These are phyloP conservation scores for Colletotrichum sp. DNA, from an alignment of 2,329 filamentous ascomycete species.

Conservation along the genomic window DNA sequence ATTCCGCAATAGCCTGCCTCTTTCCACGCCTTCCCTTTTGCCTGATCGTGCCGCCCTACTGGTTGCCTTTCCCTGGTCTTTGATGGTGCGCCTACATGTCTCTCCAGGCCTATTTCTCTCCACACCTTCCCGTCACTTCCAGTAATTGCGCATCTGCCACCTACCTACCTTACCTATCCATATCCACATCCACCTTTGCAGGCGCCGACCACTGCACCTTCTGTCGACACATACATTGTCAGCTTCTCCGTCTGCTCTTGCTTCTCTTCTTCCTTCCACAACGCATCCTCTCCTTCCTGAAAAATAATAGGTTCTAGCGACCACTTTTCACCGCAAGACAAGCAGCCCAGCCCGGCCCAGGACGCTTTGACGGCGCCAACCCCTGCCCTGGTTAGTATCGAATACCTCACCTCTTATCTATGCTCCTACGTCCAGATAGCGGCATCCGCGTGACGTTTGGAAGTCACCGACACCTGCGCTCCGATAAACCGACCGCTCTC, in stretches of 20 bases:
- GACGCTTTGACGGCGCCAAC: slow-evolving; percentile 14
- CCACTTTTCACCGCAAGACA: background rate
- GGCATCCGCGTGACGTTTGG: slow-evolving; percentile 12
- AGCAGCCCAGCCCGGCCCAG: background rate
- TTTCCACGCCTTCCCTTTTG: background rate
- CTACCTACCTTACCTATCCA: background rate
- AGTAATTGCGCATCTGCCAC: background rate
- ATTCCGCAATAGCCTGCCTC: background rate
- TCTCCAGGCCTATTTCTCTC: background rate
- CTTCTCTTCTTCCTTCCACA: background rate
- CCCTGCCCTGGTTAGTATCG: slow-evolving; percentile 10
- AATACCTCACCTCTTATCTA: slow-evolving; percentile 16
- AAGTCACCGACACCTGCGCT: slow-evolving; percentile 10
- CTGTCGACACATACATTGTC: background rate
- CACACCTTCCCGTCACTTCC: background rate
- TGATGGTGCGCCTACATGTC: background rate
- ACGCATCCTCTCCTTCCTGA: background rate
- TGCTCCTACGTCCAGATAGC: slow-evolving; percentile 10
- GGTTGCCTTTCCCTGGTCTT: background rate
- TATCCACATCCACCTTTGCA: background rate
- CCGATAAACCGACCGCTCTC: slow-evolving; percentile 13
- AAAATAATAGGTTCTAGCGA: background rate
- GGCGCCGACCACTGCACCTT: background rate
- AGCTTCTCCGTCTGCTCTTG: background rate
- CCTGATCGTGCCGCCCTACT: background rate